Evolutionary conservation across 805 yeast species (phyloP).

Genomic region (Sugiyamaella marilandica): DNA sequence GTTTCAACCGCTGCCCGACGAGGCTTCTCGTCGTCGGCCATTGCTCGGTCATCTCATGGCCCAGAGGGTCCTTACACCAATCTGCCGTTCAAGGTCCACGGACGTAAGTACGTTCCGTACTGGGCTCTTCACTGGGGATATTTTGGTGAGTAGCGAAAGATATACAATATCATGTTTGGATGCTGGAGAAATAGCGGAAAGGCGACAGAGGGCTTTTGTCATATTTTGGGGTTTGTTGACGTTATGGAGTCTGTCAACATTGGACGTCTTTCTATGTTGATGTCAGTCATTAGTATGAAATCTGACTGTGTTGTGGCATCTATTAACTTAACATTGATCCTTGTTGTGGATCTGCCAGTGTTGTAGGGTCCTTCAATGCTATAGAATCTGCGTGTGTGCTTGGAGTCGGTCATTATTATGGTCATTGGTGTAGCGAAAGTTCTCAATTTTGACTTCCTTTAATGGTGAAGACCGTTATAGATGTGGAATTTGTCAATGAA

Average conservation of each 20-base stretch:
- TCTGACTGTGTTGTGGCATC: background rate
- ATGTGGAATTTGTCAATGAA: no score
- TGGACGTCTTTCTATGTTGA: background rate
- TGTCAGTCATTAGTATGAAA: no score
- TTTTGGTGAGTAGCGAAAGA: slow-evolving; percentile 42
- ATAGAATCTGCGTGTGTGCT: no score
- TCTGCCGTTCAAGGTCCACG: slow-evolving; percentile 90
- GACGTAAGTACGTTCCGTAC: slow-evolving; percentile 80
- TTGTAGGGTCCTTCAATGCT: no score
- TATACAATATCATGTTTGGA: background rate
- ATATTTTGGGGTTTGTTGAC: no score
- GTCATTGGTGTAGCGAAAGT: no score
- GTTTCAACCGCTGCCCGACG: slow-evolving; percentile 24
- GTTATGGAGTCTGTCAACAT: background rate
- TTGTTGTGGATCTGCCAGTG: no score
- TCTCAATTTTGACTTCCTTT: no score
- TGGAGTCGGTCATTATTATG: no score
- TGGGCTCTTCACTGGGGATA: slow-evolving; percentile 77
- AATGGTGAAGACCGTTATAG: no score
- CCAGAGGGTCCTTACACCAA: slow-evolving; percentile 85
- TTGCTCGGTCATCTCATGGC: slow-evolving; percentile 44
- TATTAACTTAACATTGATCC: no score
- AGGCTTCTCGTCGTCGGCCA: slow-evolving; percentile 32
- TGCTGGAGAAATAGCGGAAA: background rate
- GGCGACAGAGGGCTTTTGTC: background rate